Percentiles rank a stretch among this genome's conserved stretches.
Conservation (phyloP, 2,329 filamentous ascomycete genomes). For the Phaeosphaeriaceae sp. region DNA sequence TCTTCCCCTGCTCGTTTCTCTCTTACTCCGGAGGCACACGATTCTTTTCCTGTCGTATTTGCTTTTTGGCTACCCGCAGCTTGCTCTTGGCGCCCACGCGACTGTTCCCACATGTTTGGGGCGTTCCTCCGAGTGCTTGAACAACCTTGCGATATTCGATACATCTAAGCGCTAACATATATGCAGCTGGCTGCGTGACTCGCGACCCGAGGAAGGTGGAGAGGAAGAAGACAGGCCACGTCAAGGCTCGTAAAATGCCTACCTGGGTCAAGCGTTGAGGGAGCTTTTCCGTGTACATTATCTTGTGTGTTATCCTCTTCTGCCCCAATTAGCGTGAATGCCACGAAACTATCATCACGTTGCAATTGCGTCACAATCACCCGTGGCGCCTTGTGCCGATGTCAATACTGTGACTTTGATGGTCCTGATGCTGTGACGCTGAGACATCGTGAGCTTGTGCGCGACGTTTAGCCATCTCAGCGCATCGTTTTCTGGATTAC, state of each 20-base stretch:
- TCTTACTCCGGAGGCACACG: slow-evolving; percentile 8
- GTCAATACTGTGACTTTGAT: neutral
- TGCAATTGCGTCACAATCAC: neutral
- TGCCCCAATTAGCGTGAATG: neutral
- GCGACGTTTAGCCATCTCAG: slow-evolving; percentile 1
- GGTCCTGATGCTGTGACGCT: neutral
- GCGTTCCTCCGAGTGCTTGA: slow-evolving; percentile 10
- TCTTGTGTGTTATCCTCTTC: slow-evolving; percentile 17
- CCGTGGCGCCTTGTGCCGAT: neutral
- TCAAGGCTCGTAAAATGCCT: slow-evolving; percentile 98
- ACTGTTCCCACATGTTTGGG: slow-evolving; percentile 12
- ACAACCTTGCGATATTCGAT: slow-evolving; percentile 15
- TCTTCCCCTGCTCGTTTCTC: slow-evolving; percentile 8
- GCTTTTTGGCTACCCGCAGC: neutral
- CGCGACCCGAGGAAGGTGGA: slow-evolving; percentile 92
- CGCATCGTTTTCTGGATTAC: neutral
- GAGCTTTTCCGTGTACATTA: slow-evolving; percentile 34
- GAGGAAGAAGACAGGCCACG: slow-evolving; percentile 94
- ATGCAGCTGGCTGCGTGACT: slow-evolving; percentile 85
- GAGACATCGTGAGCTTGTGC: slow-evolving; percentile 7
- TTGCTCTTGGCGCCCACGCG: slow-evolving; percentile 6
- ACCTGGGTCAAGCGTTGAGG: slow-evolving; percentile 88
- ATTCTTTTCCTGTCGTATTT: slow-evolving; percentile 5
- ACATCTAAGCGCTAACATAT: slow-evolving; percentile 52
- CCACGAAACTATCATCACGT: neutral